Evolutionary conservation across 2,329 filamentous ascomycete genomes (phyloP), one percentile per base, ranked within the genome.

Genomic region (Colletotrichum sp.): DNA sequence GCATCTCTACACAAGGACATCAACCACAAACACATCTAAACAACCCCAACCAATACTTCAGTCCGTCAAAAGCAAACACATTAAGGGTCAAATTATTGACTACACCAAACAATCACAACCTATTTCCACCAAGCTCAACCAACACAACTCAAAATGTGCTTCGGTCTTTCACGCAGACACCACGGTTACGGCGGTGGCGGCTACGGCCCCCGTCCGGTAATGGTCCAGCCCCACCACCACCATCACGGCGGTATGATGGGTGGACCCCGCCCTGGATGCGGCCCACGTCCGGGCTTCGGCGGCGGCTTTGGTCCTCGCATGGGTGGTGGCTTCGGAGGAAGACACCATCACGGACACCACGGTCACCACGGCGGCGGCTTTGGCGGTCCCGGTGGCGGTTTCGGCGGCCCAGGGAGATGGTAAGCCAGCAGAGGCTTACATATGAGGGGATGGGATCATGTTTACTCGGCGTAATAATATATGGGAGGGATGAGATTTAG

Each of bases 171-270:
- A 4, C 74, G 74, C 48, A 75, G 48, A 68, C 39, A 43, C 4
- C 64, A 69, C 34, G 70, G 73, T 13, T 36, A 61, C 14, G 64
- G 73, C 34, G 71, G 71, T 7, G 48, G 48, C 7, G 70, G 64
- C 7, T 68, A 64, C 18, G 73, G 73, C 3, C 70, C 73, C 9
- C 73, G 73, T 16, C 73, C 73, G 5, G 73, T 65, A 2, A 65
- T 75, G 13, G 70, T 75, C 0, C 63, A 75, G 9, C 67, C 68
- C 24, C 69, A 75, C 34, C 73, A 75, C 55, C 72, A 75, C 26
- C 73, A 75, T 7, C 73, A 75, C 70, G 73, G 73, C 14, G 73
- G 73, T 12, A 71, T 70, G 57, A 57, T 68, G 65, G 57, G 68
- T 26, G 68, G 68, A 12, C 9, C n/a, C 9, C 32, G 60, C 7